phyloP scores from a whole-genome alignment of 164 flowering plant species.

The Berberis thunbergii region DNA sequence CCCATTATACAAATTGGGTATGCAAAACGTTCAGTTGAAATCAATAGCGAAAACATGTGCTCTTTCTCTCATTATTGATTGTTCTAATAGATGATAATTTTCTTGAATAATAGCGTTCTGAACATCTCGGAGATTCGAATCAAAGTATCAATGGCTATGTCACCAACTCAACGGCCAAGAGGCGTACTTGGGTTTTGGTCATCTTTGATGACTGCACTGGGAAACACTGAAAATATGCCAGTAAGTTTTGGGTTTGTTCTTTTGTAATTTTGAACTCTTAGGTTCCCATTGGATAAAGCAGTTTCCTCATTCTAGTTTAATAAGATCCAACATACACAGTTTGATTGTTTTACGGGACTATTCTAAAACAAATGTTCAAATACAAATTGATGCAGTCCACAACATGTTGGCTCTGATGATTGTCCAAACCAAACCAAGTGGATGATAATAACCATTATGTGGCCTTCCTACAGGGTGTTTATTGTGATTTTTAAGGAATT shows the following conservation, averaged over 20 bases:
- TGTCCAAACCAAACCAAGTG: not conserved
- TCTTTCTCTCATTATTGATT: not conserved
- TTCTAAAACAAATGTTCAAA: not conserved
- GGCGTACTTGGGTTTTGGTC: constrained; percentile 99
- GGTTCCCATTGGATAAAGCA: too few species aligned
- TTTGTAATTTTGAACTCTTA: too few species aligned
- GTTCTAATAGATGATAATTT: not conserved
- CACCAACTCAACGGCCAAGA: constrained; percentile 93
- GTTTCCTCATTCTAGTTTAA: too few species aligned
- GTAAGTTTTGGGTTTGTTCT: constrained; percentile 24
- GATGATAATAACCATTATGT: not conserved
- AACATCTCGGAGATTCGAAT: constrained; percentile 84
- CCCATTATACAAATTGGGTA: constrained; percentile 91
- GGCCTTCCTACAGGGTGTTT: too few species aligned
- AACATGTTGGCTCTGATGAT: not conserved
- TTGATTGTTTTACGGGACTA: too few species aligned
- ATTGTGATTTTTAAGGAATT: too few species aligned
- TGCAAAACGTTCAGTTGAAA: constrained; percentile 5
- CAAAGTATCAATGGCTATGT: constrained; percentile 93
- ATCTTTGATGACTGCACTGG: constrained; percentile 97
- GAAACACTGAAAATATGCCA: constrained; percentile 96
- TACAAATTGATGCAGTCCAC: not conserved
- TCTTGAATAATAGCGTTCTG: constrained; percentile 53
- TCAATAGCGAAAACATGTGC: not conserved
- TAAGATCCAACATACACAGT: too few species aligned